These are phyloP conservation scores for Schwanniomyces yamadae DNA, from an alignment of 805 yeast species.

Conservation along the genomic window DNA sequence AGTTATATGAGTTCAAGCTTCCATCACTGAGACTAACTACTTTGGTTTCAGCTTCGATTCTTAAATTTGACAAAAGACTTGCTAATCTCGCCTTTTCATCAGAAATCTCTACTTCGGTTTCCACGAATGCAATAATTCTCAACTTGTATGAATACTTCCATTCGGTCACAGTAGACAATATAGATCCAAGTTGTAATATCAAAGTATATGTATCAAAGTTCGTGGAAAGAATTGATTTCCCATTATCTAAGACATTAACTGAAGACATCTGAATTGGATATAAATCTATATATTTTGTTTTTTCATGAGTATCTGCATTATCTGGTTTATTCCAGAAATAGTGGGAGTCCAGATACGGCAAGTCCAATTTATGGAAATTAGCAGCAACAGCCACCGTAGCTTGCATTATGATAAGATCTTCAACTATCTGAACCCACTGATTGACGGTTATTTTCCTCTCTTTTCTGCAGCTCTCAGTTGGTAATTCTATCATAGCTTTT, in stretches of 20 bases:
- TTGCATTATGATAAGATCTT: constrained; percentile 83
- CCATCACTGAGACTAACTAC: constrained; percentile 68
- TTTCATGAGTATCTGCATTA: constrained; percentile 13
- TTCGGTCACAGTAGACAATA: constrained; percentile 85
- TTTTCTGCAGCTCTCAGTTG: constrained; percentile 75
- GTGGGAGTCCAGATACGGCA: constrained; percentile 47
- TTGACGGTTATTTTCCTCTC: constrained; percentile 67
- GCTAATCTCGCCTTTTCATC: constrained; percentile 66
- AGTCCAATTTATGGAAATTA: constrained; percentile 65
- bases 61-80: constrained; percentile 65
- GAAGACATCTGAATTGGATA: constrained; percentile 98
- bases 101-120: constrained; percentile 61
- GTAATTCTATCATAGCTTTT: constrained; percentile 37
- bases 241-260: constrained; percentile 62
- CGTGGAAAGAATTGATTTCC: constrained; percentile 72
- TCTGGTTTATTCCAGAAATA: constrained; percentile 13
- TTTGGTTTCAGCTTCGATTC: constrained; percentile 81
- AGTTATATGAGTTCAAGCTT: constrained; percentile 60
- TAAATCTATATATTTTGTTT: constrained; percentile 68
- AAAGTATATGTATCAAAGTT: constrained; percentile 95
- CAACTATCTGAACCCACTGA: constrained; percentile 91
- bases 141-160: constrained; percentile 80
- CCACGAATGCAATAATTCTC: constrained; percentile 89
- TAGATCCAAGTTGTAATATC: constrained; percentile 91
- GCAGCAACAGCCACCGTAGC: constrained; percentile 93